phyloP scores from a whole-genome alignment of 306 rosid species.

The Citrullus mucosospermus region DNA sequence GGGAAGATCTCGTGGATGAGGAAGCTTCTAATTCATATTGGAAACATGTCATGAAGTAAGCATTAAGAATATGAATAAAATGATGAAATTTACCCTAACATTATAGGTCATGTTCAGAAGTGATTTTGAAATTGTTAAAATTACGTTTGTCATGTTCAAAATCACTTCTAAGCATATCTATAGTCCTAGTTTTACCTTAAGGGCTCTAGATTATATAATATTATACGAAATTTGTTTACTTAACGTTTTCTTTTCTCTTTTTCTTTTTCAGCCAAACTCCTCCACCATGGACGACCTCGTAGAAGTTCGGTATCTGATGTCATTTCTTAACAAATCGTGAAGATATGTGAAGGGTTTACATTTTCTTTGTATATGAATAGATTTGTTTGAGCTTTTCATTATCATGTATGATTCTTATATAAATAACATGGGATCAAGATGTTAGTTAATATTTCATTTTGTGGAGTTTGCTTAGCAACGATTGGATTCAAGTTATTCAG shows the following conservation, averaged over 20 bases:
- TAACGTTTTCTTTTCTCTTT: background rate
- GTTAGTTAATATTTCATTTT: background rate
- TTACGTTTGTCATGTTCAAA: no score
- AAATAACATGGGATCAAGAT: background rate
- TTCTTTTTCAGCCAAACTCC: constrained; percentile 8
- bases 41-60: constrained; percentile 37
- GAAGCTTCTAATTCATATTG: constrained; percentile 38
- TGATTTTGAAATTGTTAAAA: no score
- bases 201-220: background rate
- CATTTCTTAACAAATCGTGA: background rate
- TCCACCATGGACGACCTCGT: constrained; percentile 14
- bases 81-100: background rate
- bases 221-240: background rate
- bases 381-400: background rate
- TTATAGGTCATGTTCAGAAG: no score
- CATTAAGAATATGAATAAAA: background rate
- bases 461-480: background rate
- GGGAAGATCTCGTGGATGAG: constrained; percentile 36
- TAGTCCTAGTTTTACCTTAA: no score
- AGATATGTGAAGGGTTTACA: background rate
- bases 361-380: background rate
- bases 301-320: background rate
- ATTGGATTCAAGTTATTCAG: background rate
- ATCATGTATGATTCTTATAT: background rate
- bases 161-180: no score